Evolutionary conservation across 2,329 filamentous ascomycete species (phyloP).

Genomic region (Orbilia oligospora): DNA sequence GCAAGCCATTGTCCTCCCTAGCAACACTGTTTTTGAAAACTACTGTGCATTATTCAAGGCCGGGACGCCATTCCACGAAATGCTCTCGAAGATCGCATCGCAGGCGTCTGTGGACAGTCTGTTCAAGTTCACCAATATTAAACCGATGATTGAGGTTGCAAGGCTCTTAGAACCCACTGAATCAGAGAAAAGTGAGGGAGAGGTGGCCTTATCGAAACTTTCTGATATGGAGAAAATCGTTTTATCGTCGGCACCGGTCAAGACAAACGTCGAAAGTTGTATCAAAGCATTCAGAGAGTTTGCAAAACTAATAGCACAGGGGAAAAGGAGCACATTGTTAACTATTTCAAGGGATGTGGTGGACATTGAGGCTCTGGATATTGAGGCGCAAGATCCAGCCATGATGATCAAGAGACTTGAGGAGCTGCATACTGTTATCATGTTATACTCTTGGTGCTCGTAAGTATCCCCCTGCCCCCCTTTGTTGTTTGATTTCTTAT

Average conservation of each 20-base stretch:
- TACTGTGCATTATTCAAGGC: slow-evolving; percentile 87
- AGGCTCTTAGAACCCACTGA: slow-evolving; percentile 81
- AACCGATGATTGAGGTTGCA: slow-evolving; percentile 76
- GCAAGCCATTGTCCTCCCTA: slow-evolving; percentile 78
- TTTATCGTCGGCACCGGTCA: slow-evolving; percentile 80
- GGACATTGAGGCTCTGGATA: slow-evolving; percentile 80
- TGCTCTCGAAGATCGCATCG: slow-evolving; percentile 81
- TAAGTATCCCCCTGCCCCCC: slow-evolving; percentile 60
- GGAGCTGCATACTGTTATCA: slow-evolving; percentile 82
- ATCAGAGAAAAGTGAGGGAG: slow-evolving; percentile 69
- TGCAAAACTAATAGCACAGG: slow-evolving; percentile 75
- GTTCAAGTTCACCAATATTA: slow-evolving; percentile 79
- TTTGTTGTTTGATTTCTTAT: slow-evolving; percentile 22
- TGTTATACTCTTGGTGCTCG: slow-evolving; percentile 87
- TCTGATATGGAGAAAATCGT: slow-evolving; percentile 80
- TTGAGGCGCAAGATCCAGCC: slow-evolving; percentile 65
- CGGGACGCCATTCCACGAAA: slow-evolving; percentile 84
- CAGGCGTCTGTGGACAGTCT: slow-evolving; percentile 75
- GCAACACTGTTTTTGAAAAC: slow-evolving; percentile 77
- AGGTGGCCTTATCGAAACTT: slow-evolving; percentile 9
- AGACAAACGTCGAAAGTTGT: slow-evolving; percentile 69
- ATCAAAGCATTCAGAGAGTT: slow-evolving; percentile 60
- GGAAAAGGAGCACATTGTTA: slow-evolving; percentile 77
- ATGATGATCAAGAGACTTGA: slow-evolving; percentile 77
- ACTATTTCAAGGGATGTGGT: slow-evolving; percentile 75